Conservation (phyloP, 306 rosid genomes). For the Vachellia pachyceras region DNA sequence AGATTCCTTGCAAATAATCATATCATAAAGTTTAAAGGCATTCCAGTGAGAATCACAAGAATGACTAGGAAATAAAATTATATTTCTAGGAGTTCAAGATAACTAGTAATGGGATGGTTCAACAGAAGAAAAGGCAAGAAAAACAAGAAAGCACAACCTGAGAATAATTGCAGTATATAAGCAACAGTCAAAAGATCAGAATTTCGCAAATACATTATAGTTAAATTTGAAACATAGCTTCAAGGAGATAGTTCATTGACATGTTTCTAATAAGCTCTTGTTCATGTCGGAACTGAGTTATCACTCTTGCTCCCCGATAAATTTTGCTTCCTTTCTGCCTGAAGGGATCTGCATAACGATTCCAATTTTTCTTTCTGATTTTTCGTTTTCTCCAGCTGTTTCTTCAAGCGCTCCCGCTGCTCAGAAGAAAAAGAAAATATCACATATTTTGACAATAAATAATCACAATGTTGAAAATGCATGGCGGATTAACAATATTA, state of each 20-base stretch:
- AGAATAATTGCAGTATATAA: conserved; percentile 21
- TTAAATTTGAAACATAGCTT: conserved; percentile 20
- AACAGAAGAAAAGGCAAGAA: neutral
- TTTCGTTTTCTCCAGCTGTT: conserved; percentile 80
- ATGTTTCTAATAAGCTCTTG: conserved; percentile 25
- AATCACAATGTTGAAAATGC: neutral
- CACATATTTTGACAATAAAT: conserved; percentile 9
- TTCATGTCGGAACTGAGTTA: conserved; percentile 54
- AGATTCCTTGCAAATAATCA: neutral
- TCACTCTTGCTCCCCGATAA: conserved; percentile 59
- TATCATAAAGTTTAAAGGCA: neutral
- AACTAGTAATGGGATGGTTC: neutral
- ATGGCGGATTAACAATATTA: neutral
- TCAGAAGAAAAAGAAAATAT: conserved; percentile 32
- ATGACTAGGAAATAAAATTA: neutral
- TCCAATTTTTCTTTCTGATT: conserved; percentile 90
- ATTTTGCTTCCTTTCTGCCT: conserved; percentile 87
- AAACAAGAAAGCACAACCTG: neutral
- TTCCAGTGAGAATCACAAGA: neutral
- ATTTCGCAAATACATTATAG: conserved; percentile 7
- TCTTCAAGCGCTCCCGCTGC: conserved; percentile 87
- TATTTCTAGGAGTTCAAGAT: neutral
- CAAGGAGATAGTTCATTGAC: conserved; percentile 15
- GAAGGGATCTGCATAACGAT: conserved; percentile 87
- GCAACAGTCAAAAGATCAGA: conserved; percentile 7